These are phyloP conservation scores for Dianthus caryophyllus DNA, from an alignment of 148 eudicot genomes.

Conservation along the genomic window DNA sequence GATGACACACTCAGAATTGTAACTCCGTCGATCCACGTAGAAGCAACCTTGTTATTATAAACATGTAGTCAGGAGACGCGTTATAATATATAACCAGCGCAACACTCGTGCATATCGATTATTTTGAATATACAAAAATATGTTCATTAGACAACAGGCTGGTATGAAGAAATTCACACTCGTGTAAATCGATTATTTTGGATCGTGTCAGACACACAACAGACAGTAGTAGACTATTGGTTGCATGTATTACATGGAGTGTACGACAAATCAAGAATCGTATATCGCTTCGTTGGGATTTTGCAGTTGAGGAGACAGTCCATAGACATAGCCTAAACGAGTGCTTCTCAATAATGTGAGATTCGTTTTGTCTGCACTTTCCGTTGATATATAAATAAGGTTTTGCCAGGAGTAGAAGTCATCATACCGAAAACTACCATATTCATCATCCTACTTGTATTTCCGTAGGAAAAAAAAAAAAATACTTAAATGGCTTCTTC, in stretches of 20 bases:
- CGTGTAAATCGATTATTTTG: too few species aligned
- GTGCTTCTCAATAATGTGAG: neutral
- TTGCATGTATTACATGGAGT: neutral
- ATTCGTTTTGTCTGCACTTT: constrained; percentile 11
- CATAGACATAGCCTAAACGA: neutral
- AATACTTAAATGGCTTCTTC: constrained; percentile 27
- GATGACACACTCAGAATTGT: neutral
- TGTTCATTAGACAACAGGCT: too few species aligned
- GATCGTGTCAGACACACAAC: neutral
- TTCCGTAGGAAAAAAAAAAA: neutral
- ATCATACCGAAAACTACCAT: neutral
- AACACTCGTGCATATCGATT: too few species aligned
- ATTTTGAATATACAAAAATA: too few species aligned
- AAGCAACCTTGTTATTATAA: neutral
- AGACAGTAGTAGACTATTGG: neutral
- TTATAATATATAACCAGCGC: neutral
- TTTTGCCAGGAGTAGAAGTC: neutral
- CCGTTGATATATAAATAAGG: constrained; percentile 3
- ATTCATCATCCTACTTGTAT: constrained; percentile 4
- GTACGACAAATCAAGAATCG: neutral
- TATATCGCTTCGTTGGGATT: neutral
- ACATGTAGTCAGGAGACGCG: neutral
- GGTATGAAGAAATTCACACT: too few species aligned
- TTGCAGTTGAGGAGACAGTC: constrained; percentile 2
- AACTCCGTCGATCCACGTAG: neutral